phyloP scores from a whole-genome alignment of 2,329 filamentous ascomycete genomes.

The Zarea fungicola region DNA sequence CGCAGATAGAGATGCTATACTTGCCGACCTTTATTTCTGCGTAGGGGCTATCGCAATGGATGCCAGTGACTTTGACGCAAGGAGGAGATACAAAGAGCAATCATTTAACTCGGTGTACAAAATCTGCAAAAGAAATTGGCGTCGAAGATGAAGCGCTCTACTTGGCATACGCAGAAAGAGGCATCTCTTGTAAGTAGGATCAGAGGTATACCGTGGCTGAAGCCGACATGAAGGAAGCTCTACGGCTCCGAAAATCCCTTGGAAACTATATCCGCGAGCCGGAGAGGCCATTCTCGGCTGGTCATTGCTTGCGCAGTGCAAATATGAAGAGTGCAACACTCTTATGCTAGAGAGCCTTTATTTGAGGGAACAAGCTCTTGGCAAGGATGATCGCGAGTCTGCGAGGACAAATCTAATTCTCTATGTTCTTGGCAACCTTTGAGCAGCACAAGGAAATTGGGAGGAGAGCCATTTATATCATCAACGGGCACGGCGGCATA shows the following conservation, averaged over 20 bases:
- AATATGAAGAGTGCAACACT: slow-evolving; percentile 5
- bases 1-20: slow-evolving; percentile 4
- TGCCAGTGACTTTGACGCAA: slow-evolving; percentile 12
- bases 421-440: slow-evolving; percentile 9
- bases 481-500: slow-evolving; percentile 10
- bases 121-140: slow-evolving; percentile 11
- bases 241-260: no score
- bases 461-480: slow-evolving; percentile 11
- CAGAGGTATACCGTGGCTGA: slow-evolving; percentile 4
- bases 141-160: slow-evolving; percentile 13
- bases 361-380: slow-evolving; percentile 4
- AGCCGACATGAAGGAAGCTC: slow-evolving; percentile 8
- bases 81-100: slow-evolving; percentile 10
- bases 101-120: slow-evolving; percentile 8
- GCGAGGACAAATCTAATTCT: slow-evolving; percentile 9
- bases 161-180: slow-evolving; percentile 14
- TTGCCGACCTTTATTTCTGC: slow-evolving; percentile 13
- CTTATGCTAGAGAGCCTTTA: slow-evolving; percentile 10
- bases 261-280: slow-evolving; percentile 13
- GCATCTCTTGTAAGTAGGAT: slow-evolving; percentile 14
- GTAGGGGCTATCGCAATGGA: slow-evolving; percentile 15
- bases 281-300: slow-evolving; percentile 12
- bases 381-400: slow-evolving; percentile 10
- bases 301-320: slow-evolving; percentile 13
- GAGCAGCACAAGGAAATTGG: slow-evolving; percentile 1